Evolutionary conservation across 23 red algal genomes (phyloP).

Genomic region (Gracilaria caudata): DNA sequence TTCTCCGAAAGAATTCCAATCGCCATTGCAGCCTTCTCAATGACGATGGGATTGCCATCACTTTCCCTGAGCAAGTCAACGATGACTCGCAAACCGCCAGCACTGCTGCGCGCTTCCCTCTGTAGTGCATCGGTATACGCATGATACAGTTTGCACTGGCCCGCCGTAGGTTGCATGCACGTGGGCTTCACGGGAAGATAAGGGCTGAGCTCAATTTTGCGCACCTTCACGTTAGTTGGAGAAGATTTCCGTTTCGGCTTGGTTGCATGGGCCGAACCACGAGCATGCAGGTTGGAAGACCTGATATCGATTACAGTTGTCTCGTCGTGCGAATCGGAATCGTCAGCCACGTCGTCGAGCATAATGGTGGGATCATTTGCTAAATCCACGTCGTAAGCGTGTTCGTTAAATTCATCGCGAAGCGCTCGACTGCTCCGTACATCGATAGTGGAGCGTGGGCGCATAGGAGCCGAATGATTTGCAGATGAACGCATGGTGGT

Average conservation of each 20-base stretch:
- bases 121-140: slow-evolving; percentile 66
- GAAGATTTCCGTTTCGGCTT: background rate
- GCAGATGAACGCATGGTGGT: background rate
- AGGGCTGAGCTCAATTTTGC: slow-evolving; percentile 3
- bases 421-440: background rate
- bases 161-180: background rate
- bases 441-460: slow-evolving; percentile 13
- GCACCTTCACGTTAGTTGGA: background rate
- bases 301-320: slow-evolving; percentile 26
- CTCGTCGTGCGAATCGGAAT: slow-evolving; percentile 33
- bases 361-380: background rate
- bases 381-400: background rate
- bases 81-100: slow-evolving; percentile 47
- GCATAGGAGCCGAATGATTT: background rate
- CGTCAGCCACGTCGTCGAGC: slow-evolving; percentile 18
- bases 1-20: slow-evolving; percentile 58
- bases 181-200: background rate
- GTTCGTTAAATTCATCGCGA: slow-evolving; percentile 6
- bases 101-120: slow-evolving; percentile 38
- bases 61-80: slow-evolving; percentile 62
- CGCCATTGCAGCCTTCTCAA: slow-evolving; percentile 66
- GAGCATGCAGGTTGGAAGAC: background rate
- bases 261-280: background rate
- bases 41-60: slow-evolving; percentile 66
- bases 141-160: slow-evolving; percentile 39